These are phyloP conservation scores for Dichotomopilus funicola DNA, from an alignment of 2,329 filamentous ascomycete genomes.

Conservation along the genomic window DNA sequence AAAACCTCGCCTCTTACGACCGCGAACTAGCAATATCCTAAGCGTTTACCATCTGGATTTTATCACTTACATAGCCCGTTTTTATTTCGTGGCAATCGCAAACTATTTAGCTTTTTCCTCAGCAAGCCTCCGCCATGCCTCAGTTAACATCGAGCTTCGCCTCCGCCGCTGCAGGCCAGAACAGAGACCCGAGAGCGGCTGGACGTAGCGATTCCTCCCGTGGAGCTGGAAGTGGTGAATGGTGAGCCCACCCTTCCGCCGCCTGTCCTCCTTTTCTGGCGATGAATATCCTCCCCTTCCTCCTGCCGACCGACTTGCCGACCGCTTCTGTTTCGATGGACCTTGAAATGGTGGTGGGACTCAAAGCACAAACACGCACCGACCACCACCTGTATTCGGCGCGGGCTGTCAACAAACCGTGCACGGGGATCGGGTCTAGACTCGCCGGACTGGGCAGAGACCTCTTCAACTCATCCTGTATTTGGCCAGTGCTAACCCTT, in stretches of 20 bases:
- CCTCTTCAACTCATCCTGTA: neutral
- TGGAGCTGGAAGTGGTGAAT: constrained; percentile 58
- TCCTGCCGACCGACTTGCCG: neutral
- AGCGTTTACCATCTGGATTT: neutral
- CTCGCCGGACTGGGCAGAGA: no score
- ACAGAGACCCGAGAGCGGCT: constrained; percentile 50
- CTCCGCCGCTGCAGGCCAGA: constrained; percentile 73
- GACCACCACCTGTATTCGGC: no score
- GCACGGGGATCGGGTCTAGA: no score
- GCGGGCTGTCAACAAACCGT: no score
- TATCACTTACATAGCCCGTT: neutral
- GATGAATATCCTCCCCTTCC: neutral
- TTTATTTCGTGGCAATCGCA: constrained; percentile 12
- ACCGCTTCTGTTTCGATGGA: neutral
- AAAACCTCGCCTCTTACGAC: constrained; percentile 11
- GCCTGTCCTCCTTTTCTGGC: neutral
- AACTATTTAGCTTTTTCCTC: neutral
- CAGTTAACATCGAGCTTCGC: constrained; percentile 78
- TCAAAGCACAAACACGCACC: no score
- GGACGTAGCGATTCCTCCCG: constrained; percentile 50
- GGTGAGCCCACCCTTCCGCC: constrained; percentile 46
- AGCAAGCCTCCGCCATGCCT: constrained; percentile 44
- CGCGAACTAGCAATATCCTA: neutral
- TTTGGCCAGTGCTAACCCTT: constrained; percentile 7
- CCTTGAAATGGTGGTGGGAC: no score